phyloP scores from a whole-genome alignment of 2,329 filamentous ascomycete genomes.

The Falciphora oryzae region DNA sequence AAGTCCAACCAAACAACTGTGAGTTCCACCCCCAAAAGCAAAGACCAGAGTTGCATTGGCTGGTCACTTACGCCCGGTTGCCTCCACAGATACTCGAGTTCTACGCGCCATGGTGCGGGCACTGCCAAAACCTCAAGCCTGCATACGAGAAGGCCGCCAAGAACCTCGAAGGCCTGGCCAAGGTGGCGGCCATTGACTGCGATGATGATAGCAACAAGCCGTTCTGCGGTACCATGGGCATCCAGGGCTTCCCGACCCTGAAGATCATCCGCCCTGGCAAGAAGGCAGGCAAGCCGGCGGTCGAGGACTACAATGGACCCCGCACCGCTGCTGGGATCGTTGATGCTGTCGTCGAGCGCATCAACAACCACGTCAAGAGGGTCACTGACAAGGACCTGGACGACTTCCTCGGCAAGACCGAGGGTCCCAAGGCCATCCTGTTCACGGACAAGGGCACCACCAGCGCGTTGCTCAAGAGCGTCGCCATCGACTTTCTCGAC shows the following conservation, averaged over 20 bases:
- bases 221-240: conserved; percentile 77
- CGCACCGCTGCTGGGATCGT: conserved; percentile 82
- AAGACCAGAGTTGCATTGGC: not conserved
- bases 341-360: conserved; percentile 77
- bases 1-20: conserved; percentile 90
- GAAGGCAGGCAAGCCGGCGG: conserved; percentile 62
- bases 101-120: conserved; percentile 96
- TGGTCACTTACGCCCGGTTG: not conserved
- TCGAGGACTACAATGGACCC: conserved; percentile 87
- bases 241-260: conserved; percentile 91
- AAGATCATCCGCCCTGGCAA: conserved; percentile 89
- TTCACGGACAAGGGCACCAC: conserved; percentile 93
- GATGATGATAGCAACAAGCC: conserved; percentile 90
- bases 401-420: conserved; percentile 56
- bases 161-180: conserved; percentile 83
- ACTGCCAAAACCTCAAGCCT: conserved; percentile 93
- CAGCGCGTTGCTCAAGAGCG: conserved; percentile 71
- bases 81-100: conserved; percentile 62
- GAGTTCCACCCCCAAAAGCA: conserved; percentile 30
- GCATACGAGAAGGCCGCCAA: conserved; percentile 92
- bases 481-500: conserved; percentile 88
- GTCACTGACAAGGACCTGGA: conserved; percentile 75
- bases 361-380: conserved; percentile 84
- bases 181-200: conserved; percentile 92
- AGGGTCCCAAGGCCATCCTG: conserved; percentile 70